Percentiles rank a stretch among this genome's conserved stretches.
phyloP scores from a whole-genome alignment of 805 yeast species.

The Komagataella populi region DNA sequence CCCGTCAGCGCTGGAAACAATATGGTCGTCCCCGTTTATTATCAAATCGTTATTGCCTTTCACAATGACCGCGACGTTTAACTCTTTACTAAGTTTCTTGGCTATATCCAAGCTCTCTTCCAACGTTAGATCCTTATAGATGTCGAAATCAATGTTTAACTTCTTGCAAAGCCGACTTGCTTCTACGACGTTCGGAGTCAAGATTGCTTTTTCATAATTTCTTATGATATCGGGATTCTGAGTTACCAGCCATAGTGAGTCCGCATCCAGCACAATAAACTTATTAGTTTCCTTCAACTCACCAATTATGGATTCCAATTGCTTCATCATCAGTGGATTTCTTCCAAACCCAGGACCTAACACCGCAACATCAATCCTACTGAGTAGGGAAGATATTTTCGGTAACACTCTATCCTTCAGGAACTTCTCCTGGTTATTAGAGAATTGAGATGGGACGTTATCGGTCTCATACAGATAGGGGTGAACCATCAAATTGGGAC shows the following conservation, averaged over 20 bases:
- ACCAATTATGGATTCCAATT: conserved; percentile 42
- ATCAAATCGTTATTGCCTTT: conserved; percentile 65
- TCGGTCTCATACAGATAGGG: conserved; percentile 57
- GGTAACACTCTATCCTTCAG: conserved; percentile 35
- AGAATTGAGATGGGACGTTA: conserved; percentile 12
- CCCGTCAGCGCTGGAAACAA: conserved; percentile 40
- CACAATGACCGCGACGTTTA: conserved; percentile 50
- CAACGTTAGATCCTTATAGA: background rate
- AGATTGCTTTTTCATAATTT: conserved; percentile 44
- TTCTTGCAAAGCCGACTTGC: conserved; percentile 54
- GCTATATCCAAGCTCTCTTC: conserved; percentile 15
- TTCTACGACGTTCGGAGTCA: conserved; percentile 89
- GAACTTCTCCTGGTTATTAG: conserved; percentile 8
- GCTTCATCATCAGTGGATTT: conserved; percentile 50
- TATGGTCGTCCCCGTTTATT: conserved; percentile 28
- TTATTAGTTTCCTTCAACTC: conserved; percentile 40
- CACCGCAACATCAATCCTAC: conserved; percentile 67
- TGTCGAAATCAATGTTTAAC: conserved; percentile 17
- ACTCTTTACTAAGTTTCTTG: conserved; percentile 26
- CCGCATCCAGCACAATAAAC: conserved; percentile 85
- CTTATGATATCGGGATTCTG: conserved; percentile 37
- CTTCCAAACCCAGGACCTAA: conserved; percentile 94
- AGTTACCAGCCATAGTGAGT: conserved; percentile 61
- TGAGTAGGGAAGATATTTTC: conserved; percentile 39
- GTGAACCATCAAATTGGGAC: conserved; percentile 94